Evolutionary conservation across 1,139 yeast species (phyloP).

Genomic region (Blastobotrys proliferans): DNA sequence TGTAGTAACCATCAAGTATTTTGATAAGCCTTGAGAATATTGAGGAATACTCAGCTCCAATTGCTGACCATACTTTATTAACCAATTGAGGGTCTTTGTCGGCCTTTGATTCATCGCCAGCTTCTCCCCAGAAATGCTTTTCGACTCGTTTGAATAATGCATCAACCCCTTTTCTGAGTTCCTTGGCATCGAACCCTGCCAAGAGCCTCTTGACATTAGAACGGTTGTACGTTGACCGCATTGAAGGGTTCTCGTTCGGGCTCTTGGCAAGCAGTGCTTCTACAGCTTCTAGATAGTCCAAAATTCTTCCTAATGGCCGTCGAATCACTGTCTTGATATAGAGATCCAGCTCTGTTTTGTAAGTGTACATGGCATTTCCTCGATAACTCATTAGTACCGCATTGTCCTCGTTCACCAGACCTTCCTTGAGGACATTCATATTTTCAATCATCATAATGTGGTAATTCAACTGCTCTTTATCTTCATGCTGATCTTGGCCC

Average conservation of each 20-base stretch:
- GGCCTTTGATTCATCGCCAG: slow-evolving; percentile 30
- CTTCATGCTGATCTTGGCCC: slow-evolving; percentile 41
- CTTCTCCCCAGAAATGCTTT: slow-evolving; percentile 46
- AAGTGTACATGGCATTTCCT: slow-evolving; percentile 35
- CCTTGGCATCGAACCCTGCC: slow-evolving; percentile 53
- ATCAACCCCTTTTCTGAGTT: slow-evolving; percentile 52
- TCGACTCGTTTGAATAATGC: slow-evolving; percentile 56
- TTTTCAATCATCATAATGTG: slow-evolving; percentile 63
- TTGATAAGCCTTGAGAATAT: slow-evolving; percentile 40
- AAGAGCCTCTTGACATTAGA: slow-evolving; percentile 56
- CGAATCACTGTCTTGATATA: slow-evolving; percentile 52
- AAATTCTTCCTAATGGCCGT: slow-evolving; percentile 59
- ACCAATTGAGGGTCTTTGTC: slow-evolving; percentile 43
- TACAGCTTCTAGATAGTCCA: slow-evolving; percentile 62
- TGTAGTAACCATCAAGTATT: slow-evolving; percentile 43
- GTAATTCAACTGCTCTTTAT: slow-evolving; percentile 52
- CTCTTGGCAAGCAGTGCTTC: slow-evolving; percentile 47
- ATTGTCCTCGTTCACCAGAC: slow-evolving; percentile 38
- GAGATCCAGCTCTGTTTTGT: slow-evolving; percentile 43
- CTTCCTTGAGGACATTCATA: slow-evolving; percentile 54
- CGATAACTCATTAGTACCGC: slow-evolving; percentile 31
- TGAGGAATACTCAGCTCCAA: slow-evolving; percentile 48
- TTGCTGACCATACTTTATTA: slow-evolving; percentile 50
- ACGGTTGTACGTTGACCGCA: slow-evolving; percentile 61
- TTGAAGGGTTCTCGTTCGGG: slow-evolving; percentile 45